A percentile compares a stretch with the other conserved stretches of the same genome.
These are phyloP conservation scores for Aureobasidium lini DNA, from an alignment of 2,329 filamentous ascomycete genomes.

Conservation along the genomic window DNA sequence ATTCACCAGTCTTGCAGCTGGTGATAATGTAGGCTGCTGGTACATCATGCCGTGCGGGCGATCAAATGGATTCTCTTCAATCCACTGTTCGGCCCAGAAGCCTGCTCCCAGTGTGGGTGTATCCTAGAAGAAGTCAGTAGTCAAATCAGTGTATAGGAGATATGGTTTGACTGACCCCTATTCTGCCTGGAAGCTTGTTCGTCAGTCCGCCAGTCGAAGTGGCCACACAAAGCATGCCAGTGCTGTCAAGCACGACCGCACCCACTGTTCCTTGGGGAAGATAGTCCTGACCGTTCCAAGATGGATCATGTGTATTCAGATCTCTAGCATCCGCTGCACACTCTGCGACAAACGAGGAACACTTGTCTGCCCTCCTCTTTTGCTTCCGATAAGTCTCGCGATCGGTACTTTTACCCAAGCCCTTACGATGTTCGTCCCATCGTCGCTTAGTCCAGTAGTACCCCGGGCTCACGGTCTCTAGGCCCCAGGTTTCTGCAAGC, in stretches of 20 bases:
- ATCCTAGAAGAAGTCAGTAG: constrained; percentile 38
- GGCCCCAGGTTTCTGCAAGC: constrained; percentile 59
- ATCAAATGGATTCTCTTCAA: constrained; percentile 32
- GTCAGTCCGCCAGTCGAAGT: constrained; percentile 71
- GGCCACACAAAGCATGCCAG: constrained; percentile 62
- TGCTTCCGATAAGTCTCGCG: constrained; percentile 35
- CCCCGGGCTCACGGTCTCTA: constrained; percentile 59
- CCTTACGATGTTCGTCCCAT: constrained; percentile 70
- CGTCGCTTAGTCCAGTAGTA: constrained; percentile 75
- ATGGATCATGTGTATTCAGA: constrained; percentile 22
- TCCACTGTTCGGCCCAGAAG: constrained; percentile 86
- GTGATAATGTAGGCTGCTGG: constrained; percentile 15
- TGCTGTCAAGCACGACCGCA: constrained; percentile 70
- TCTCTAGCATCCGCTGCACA: constrained; percentile 6
- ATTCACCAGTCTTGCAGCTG: constrained; percentile 23
- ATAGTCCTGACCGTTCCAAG: constrained; percentile 57
- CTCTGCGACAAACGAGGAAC: not conserved
- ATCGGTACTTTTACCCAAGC: constrained; percentile 39
- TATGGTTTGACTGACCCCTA: constrained; percentile 42
- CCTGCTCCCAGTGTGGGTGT: constrained; percentile 78
- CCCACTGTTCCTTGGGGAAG: constrained; percentile 80
- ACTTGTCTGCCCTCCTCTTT: constrained; percentile 29
- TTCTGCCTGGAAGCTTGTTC: constrained; percentile 77
- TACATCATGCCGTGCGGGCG: not conserved
- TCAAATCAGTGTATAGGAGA: not conserved